These are phyloP conservation scores for Starmerella gropengiesseri DNA, from an alignment of 805 yeast species.

Conservation along the genomic window DNA sequence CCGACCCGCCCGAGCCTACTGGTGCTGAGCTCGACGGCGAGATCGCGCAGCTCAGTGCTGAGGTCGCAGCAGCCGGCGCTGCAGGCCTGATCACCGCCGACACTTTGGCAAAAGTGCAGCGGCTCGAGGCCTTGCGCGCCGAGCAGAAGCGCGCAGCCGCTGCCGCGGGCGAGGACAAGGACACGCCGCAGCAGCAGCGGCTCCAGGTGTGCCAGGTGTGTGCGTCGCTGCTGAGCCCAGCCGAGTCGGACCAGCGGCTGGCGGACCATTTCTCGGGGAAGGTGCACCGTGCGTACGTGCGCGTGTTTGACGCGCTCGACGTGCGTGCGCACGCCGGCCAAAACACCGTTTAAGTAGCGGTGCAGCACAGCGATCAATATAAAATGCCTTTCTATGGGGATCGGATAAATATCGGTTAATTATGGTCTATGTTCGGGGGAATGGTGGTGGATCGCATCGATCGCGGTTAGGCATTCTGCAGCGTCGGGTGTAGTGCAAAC, in stretches of 20 bases:
- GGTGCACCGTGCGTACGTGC: conserved; percentile 1
- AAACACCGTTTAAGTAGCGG: no score
- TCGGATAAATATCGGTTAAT: no score
- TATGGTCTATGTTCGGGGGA: no score
- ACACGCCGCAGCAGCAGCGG: neutral
- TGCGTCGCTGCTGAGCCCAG: conserved; percentile 4
- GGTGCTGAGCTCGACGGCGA: neutral
- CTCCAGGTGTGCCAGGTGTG: conserved; percentile 3
- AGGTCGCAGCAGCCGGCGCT: neutral
- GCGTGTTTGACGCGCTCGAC: neutral
- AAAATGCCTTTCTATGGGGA: no score
- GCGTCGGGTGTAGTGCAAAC: no score
- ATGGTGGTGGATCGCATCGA: no score
- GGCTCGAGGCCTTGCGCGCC: conserved; percentile 2
- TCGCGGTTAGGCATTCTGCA: no score
- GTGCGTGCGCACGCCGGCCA: neutral
- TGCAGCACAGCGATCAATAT: no score
- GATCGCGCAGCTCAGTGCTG: neutral
- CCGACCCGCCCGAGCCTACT: neutral
- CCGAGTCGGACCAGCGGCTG: conserved; percentile 3
- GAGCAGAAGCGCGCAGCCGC: conserved; percentile 1
- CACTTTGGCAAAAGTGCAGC: neutral
- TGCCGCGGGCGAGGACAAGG: neutral
- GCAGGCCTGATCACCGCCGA: neutral
- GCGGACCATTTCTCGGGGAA: conserved; percentile 4